phyloP scores from a whole-genome alignment of 1,284 basidiomycete genomes.

The Pholiota adiposa region DNA sequence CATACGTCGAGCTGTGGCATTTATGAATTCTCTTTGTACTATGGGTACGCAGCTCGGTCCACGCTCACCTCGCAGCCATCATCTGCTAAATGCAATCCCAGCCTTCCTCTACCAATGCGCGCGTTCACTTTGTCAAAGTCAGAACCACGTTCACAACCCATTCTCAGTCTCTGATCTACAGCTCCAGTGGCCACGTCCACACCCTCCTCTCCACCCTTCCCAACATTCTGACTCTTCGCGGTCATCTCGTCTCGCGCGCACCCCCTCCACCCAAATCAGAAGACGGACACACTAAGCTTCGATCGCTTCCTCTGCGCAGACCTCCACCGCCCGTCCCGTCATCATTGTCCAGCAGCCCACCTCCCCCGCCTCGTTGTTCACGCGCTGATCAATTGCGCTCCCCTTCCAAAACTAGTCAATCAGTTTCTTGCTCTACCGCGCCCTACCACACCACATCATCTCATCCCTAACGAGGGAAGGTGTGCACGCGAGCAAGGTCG shows the following conservation, averaged over 20 bases:
- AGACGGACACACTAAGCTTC: conserved; percentile 19
- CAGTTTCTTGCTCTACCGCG: conserved; percentile 30
- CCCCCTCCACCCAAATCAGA: conserved; percentile 21
- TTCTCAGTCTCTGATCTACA: background rate
- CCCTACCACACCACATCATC: conserved; percentile 46
- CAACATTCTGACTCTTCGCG: conserved; percentile 20
- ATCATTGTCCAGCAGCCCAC: conserved; percentile 13
- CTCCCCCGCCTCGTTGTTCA: conserved; percentile 31
- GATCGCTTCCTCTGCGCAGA: conserved; percentile 36
- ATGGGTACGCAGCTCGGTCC: conserved; percentile 1
- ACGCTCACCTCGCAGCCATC: conserved; percentile 17
- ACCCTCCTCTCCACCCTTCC: conserved; percentile 27
- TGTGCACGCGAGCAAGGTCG: conserved; percentile 69
- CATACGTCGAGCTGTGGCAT: background rate
- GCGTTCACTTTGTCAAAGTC: conserved; percentile 8
- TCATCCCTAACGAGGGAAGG: conserved; percentile 70
- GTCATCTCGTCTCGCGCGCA: conserved; percentile 23
- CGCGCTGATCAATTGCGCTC: conserved; percentile 26
- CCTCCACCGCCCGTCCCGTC: conserved; percentile 23
- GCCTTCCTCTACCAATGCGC: conserved; percentile 23
- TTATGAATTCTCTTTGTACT: background rate
- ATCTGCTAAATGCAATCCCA: conserved; percentile 16
- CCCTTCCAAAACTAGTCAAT: conserved; percentile 21
- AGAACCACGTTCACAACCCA: conserved; percentile 7
- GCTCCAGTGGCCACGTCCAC: conserved; percentile 4